Conservation (phyloP, 208 protist genomes). For the Acanthamoeba healyi region DNA sequence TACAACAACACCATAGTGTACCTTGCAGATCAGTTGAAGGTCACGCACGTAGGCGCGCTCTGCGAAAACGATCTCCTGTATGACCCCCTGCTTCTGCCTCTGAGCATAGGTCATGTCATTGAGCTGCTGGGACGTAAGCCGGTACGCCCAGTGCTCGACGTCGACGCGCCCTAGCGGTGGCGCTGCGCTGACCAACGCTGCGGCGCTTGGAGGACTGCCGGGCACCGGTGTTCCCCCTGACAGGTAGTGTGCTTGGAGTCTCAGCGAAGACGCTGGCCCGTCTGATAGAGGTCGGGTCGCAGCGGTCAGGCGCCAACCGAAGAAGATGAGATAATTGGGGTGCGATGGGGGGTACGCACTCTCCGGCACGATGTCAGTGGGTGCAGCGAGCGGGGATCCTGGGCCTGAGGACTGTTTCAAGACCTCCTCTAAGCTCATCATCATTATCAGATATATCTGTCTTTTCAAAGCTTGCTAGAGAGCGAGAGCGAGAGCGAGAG, state of each 20-base stretch:
- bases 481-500: too few relatives aligned
- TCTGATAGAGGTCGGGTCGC: neutral
- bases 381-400: neutral
- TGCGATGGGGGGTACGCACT: neutral
- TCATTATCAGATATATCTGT: too few relatives aligned
- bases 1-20: neutral
- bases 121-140: slow-evolving; percentile 4
- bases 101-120: neutral
- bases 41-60: slow-evolving; percentile 28
- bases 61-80: slow-evolving; percentile 13
- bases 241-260: neutral
- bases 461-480: too few relatives aligned
- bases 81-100: neutral
- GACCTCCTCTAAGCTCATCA: too few relatives aligned
- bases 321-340: neutral
- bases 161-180: neutral
- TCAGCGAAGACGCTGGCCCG: neutral
- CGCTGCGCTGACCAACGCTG: neutral
- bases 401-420: too few relatives aligned
- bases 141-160: neutral
- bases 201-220: neutral
- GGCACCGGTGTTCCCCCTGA: neutral
- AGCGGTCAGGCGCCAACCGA: neutral
- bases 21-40: neutral
- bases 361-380: neutral